Conservation (phyloP, 352 stramenopile species). For the Albugo candida region DNA sequence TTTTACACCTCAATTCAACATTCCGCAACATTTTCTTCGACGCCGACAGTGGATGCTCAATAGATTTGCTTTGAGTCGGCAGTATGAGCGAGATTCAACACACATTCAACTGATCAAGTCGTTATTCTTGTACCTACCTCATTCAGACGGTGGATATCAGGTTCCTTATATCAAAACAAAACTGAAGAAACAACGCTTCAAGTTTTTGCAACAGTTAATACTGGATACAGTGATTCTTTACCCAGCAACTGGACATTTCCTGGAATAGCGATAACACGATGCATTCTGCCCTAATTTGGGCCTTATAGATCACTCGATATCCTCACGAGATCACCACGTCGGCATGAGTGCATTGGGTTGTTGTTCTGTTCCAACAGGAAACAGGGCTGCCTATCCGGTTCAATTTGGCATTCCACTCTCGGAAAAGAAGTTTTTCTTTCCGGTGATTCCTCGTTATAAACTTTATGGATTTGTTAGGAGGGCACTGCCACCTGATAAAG, state of each 20-base stretch:
- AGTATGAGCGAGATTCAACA: conserved; percentile 3
- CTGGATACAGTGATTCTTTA: not conserved
- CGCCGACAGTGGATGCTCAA: conserved; percentile 3
- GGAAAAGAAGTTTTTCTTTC: no score
- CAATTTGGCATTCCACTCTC: no score
- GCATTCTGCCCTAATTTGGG: not conserved
- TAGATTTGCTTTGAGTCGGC: conserved; percentile 5
- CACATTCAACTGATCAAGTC: conserved; percentile 3
- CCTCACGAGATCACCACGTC: no score
- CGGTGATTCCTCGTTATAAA: no score
- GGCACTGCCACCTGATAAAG: no score
- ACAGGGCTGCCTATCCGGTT: no score
- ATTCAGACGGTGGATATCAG: conserved; percentile 1
- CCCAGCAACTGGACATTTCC: conserved; percentile 2
- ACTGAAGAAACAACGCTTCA: conserved; percentile 4
- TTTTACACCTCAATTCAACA: conserved; percentile 1
- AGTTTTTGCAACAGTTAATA: conserved; percentile 5
- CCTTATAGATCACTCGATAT: no score
- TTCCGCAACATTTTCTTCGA: not conserved
- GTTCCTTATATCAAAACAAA: not conserved
- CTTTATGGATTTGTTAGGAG: no score
- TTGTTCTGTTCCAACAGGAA: no score
- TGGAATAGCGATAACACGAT: not conserved
- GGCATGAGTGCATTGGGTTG: no score
- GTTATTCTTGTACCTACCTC: conserved; percentile 5